phyloP scores from a whole-genome alignment of 1,284 basidiomycete species.

The Boletus semigastroideus region DNA sequence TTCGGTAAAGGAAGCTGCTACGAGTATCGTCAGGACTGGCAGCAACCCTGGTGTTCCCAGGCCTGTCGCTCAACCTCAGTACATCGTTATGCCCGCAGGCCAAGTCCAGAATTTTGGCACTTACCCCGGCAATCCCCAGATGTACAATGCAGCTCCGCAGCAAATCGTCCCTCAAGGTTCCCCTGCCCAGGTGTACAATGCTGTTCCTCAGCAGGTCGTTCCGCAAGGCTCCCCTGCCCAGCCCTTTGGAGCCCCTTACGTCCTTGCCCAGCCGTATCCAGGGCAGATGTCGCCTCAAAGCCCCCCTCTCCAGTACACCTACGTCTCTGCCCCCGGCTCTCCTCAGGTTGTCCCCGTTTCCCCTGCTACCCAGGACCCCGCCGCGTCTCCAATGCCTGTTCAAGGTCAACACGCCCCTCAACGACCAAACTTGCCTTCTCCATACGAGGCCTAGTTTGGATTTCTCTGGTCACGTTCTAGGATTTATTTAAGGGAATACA shows the following conservation, averaged over 20 bases:
- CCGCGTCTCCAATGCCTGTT: no score
- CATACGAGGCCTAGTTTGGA: no score
- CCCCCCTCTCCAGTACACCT: not conserved
- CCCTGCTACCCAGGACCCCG: no score
- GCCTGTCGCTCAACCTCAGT: slow-evolving; percentile 6
- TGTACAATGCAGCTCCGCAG: no score
- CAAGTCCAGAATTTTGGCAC: slow-evolving; percentile 6
- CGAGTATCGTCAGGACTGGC: not conserved
- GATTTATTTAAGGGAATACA: no score
- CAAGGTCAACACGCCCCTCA: no score
- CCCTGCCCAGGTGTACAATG: slow-evolving; percentile 11
- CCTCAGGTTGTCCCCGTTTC: no score
- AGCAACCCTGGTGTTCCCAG: slow-evolving; percentile 1
- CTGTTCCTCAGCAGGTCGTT: not conserved
- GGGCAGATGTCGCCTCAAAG: not conserved
- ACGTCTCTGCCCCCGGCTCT: no score
- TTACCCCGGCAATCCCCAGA: no score
- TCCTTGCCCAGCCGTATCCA: no score
- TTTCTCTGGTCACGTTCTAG: no score
- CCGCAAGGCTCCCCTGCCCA: slow-evolving; percentile 3
- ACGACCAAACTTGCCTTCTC: no score
- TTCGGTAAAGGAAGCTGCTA: slow-evolving; percentile 23
- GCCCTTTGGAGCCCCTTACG: slow-evolving; percentile 4
- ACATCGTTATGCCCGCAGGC: not conserved
- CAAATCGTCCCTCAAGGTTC: not conserved